phyloP scores from a whole-genome alignment of 768 basidiomycete genomes.

The Psilocybe azurescens region DNA sequence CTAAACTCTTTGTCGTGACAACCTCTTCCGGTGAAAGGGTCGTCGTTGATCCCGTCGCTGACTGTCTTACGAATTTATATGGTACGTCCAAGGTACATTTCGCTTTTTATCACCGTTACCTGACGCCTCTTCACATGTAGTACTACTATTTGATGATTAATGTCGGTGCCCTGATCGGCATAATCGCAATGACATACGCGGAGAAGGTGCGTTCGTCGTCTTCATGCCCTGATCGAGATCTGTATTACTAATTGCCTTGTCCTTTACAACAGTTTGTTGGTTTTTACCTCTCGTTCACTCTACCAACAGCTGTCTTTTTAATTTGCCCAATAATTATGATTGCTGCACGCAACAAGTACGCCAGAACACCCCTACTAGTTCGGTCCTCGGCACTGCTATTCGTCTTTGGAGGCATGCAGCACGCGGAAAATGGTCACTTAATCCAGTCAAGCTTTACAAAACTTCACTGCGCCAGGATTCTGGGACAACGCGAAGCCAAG shows the following conservation, averaged over 20 bases:
- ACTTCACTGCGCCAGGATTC: slow-evolving; percentile 61
- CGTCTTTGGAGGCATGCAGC: slow-evolving; percentile 52
- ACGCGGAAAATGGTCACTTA: slow-evolving; percentile 55
- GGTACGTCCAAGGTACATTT: slow-evolving; percentile 40
- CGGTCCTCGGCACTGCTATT: slow-evolving; percentile 54
- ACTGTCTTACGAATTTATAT: slow-evolving; percentile 78
- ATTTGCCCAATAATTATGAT: slow-evolving; percentile 63
- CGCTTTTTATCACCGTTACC: slow-evolving; percentile 25
- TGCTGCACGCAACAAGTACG: slow-evolving; percentile 56
- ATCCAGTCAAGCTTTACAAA: slow-evolving; percentile 51
- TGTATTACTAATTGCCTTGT: background rate
- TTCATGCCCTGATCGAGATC: slow-evolving; percentile 34
- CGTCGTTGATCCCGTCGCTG: slow-evolving; percentile 73
- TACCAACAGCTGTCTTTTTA: slow-evolving; percentile 64
- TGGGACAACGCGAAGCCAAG: slow-evolving; percentile 78
- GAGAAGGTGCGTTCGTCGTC: slow-evolving; percentile 47
- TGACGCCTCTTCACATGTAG: slow-evolving; percentile 50
- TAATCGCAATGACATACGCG: slow-evolving; percentile 70
- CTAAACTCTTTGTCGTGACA: slow-evolving; percentile 54
- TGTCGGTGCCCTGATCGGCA: slow-evolving; percentile 71
- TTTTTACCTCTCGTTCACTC: slow-evolving; percentile 65
- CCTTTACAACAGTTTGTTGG: slow-evolving; percentile 51
- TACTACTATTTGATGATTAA: slow-evolving; percentile 79
- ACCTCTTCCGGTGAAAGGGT: slow-evolving; percentile 67
- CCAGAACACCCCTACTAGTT: slow-evolving; percentile 63